phyloP scores from a whole-genome alignment of 2,329 filamentous ascomycete species.

The Colletotrichum chlorophyti region DNA sequence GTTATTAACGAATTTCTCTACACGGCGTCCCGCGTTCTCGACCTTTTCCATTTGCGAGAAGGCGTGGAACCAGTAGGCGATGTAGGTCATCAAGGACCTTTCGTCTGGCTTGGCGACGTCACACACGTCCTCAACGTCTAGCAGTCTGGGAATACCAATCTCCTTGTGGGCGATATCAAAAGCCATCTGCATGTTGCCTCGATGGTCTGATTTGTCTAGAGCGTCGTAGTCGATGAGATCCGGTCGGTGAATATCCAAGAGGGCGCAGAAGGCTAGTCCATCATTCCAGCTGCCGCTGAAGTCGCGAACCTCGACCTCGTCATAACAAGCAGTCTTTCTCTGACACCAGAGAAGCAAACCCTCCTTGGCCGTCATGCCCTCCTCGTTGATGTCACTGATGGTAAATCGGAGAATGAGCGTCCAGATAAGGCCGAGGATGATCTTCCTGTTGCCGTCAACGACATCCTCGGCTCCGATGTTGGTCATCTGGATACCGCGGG shows the following conservation, averaged over 20 bases:
- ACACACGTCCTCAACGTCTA: constrained; percentile 98
- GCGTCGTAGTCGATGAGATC: constrained; percentile 97
- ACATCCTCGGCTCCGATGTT: constrained; percentile 99
- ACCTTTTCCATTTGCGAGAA: constrained; percentile 99
- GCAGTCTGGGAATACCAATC: constrained; percentile 93
- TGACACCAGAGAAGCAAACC: constrained; percentile 96
- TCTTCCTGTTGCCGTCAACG: constrained; percentile 96
- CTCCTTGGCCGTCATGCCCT: constrained; percentile 97
- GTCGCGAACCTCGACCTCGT: constrained; percentile 93
- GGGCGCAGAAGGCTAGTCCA: constrained; percentile 92
- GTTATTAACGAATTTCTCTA: constrained; percentile 98
- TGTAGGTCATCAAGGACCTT: constrained; percentile 97
- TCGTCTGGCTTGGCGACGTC: constrained; percentile 97
- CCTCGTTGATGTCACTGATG: constrained; percentile 97
- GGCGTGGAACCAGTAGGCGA: constrained; percentile 99
- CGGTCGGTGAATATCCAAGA: constrained; percentile 95
- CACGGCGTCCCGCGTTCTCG: constrained; percentile 92
- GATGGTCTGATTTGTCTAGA: constrained; percentile 91
- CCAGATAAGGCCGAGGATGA: constrained; percentile 97
- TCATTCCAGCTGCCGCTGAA: constrained; percentile 98
- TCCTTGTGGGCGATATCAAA: constrained; percentile 96
- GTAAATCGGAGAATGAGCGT: constrained; percentile 97
- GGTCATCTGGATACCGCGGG: constrained; percentile 91
- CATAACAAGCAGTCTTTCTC: constrained; percentile 97
- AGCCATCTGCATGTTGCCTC: constrained; percentile 96